These are phyloP conservation scores for Arabis hirsuta DNA, from an alignment of 345 rosid genomes.

Conservation along the genomic window DNA sequence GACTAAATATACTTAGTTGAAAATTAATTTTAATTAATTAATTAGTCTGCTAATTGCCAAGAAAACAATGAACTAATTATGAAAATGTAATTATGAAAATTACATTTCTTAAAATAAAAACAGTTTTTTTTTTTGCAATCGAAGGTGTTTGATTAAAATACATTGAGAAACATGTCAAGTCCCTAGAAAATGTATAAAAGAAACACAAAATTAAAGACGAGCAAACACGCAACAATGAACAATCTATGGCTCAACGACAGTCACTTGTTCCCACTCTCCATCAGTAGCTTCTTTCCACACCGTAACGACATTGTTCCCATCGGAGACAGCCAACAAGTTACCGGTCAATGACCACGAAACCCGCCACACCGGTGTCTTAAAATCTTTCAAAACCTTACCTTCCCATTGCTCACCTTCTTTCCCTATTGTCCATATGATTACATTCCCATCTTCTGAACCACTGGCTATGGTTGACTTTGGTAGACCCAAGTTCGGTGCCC, in stretches of 20 bases:
- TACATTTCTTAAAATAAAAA: too few relatives aligned
- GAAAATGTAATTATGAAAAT: too few relatives aligned
- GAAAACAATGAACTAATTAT: too few relatives aligned
- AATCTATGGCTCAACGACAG: constrained; percentile 52
- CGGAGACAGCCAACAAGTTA: constrained; percentile 61
- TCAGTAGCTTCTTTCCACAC: constrained; percentile 69
- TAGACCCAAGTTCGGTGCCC: constrained; percentile 77
- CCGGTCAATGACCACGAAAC: constrained; percentile 74
- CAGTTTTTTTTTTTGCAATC: not conserved
- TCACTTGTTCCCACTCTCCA: constrained; percentile 67
- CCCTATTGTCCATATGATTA: constrained; percentile 58
- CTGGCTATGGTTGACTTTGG: constrained; percentile 69
- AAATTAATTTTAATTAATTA: too few relatives aligned
- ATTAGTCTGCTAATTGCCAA: too few relatives aligned
- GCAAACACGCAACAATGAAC: not conserved
- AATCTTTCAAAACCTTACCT: constrained; percentile 63
- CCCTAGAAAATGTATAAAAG: constrained; percentile 14
- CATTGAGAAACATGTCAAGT: constrained; percentile 2
- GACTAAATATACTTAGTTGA: too few relatives aligned
- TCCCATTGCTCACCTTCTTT: constrained; percentile 71
- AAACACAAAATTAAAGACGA: constrained; percentile 10
- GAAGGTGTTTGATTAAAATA: constrained; percentile 3
- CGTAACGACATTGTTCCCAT: constrained; percentile 59
- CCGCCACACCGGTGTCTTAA: constrained; percentile 63
- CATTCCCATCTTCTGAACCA: constrained; percentile 68